These are phyloP conservation scores for Leccinum imitatum DNA, from an alignment of 768 basidiomycete species.

Conservation along the genomic window DNA sequence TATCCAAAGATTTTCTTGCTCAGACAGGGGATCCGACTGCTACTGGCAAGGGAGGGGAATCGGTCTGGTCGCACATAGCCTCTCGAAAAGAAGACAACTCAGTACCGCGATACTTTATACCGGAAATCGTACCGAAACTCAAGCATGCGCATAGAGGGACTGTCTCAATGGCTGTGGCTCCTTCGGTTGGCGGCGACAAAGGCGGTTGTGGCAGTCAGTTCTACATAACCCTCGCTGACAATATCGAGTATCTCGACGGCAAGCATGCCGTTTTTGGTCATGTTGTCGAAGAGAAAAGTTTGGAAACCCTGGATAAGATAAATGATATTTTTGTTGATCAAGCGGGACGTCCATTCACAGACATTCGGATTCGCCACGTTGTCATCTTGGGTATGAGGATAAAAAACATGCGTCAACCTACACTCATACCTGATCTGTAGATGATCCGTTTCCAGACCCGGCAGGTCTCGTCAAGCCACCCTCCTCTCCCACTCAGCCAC, in stretches of 20 bases:
- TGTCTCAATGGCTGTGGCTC: slow-evolving; percentile 96
- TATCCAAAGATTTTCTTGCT: slow-evolving; percentile 96
- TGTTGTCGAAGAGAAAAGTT: slow-evolving; percentile 76
- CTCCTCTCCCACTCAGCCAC: slow-evolving; percentile 74
- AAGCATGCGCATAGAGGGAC: slow-evolving; percentile 87
- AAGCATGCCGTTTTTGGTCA: slow-evolving; percentile 94
- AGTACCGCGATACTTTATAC: slow-evolving; percentile 80
- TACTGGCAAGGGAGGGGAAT: slow-evolving; percentile 91
- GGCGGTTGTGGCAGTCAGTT: slow-evolving; percentile 96
- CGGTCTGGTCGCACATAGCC: slow-evolving; percentile 75
- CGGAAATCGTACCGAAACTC: slow-evolving; percentile 74
- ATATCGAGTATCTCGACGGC: slow-evolving; percentile 94
- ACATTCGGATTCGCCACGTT: slow-evolving; percentile 93
- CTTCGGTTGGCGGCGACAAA: slow-evolving; percentile 60
- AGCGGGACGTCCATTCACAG: slow-evolving; percentile 88
- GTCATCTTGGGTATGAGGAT: slow-evolving; percentile 73
- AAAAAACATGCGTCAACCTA: background rate
- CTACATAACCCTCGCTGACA: slow-evolving; percentile 89
- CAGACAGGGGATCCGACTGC: slow-evolving; percentile 97
- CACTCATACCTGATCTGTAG: slow-evolving; percentile 39
- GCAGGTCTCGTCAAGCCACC: slow-evolving; percentile 69
- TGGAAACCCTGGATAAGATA: slow-evolving; percentile 88
- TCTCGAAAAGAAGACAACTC: slow-evolving; percentile 37
- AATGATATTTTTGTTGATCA: slow-evolving; percentile 91
- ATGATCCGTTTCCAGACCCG: slow-evolving; percentile 96